phyloP scores from a whole-genome alignment of 306 rosid genomes.

The Carpinus fangiana region DNA sequence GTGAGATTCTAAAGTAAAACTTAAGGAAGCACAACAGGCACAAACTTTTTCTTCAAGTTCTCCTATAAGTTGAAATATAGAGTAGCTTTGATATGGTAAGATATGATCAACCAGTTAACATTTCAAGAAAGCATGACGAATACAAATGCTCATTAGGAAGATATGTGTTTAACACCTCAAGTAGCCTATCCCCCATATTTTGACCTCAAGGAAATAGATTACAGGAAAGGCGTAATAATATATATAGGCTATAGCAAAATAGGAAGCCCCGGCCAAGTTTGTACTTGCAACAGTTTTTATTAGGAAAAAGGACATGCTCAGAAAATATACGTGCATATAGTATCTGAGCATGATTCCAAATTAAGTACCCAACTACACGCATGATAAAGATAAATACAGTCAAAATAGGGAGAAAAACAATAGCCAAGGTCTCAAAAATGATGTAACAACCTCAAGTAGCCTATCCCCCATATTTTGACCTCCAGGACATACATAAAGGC shows the following conservation, averaged over 20 bases:
- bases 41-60: neutral
- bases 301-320: too few species aligned
- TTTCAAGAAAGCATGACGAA: neutral
- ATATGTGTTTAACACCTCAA: neutral
- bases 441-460: neutral
- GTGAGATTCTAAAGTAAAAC: neutral
- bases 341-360: neutral
- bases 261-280: neutral
- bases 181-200: neutral
- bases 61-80: neutral
- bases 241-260: neutral
- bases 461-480: neutral
- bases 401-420: neutral
- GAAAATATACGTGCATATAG: too few species aligned
- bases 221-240: neutral
- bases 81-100: neutral
- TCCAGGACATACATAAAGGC: neutral
- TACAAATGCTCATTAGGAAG: neutral
- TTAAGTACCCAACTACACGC: neutral
- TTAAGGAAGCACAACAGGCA: neutral
- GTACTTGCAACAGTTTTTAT: neutral
- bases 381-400: neutral
- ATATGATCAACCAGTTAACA: neutral
- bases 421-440: neutral
- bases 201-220: neutral